These are phyloP conservation scores for Trichoderma brevicompactum DNA, from an alignment of 2,329 filamentous ascomycete species.

Conservation along the genomic window DNA sequence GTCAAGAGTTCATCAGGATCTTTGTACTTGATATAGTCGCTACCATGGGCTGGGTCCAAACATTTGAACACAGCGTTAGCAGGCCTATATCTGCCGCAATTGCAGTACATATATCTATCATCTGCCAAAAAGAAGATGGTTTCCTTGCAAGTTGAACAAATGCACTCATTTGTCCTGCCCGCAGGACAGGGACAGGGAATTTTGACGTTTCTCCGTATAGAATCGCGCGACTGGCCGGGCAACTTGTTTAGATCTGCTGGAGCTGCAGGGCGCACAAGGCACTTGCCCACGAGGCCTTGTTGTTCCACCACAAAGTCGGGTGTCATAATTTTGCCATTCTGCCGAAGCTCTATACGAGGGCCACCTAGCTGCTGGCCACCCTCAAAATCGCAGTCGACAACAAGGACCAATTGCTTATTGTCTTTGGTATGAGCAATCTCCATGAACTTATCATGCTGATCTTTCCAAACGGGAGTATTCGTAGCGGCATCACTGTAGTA, in stretches of 20 bases:
- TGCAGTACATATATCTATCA: background rate
- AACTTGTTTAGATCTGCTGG: background rate
- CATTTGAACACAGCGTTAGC: background rate
- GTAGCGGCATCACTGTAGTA: background rate
- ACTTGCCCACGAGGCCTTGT: background rate
- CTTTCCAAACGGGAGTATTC: background rate
- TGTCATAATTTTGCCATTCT: background rate
- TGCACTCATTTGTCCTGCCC: background rate
- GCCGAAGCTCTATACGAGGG: background rate
- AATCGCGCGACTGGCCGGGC: background rate
- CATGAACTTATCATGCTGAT: background rate
- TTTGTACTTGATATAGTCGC: background rate
- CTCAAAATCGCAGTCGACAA: background rate
- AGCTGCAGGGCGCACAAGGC: background rate
- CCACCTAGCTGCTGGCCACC: background rate
- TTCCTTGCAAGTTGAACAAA: background rate
- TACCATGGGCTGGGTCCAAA: background rate
- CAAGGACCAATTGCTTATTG: background rate
- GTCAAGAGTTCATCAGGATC: background rate
- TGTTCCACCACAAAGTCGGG: background rate
- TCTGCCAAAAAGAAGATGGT: background rate
- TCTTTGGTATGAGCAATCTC: background rate
- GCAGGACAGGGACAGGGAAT: background rate
- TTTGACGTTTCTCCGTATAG: background rate
- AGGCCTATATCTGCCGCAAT: background rate